phyloP scores from a whole-genome alignment of 1,139 yeast genomes.

The Taphrina populina region DNA sequence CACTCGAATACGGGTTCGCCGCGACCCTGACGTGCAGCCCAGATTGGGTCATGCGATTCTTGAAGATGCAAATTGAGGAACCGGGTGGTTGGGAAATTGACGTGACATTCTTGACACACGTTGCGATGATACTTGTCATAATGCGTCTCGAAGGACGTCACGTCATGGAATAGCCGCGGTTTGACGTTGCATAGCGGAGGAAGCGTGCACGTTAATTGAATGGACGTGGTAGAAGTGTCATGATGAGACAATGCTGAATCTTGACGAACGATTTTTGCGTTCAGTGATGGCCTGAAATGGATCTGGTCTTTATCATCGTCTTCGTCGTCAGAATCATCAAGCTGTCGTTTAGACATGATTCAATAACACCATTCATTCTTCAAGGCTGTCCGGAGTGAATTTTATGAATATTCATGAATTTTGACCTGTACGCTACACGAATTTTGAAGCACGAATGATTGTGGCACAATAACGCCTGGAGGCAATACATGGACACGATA shows the following conservation, averaged over 20 bases:
- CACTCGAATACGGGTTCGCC: constrained; percentile 43
- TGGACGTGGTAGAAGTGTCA: too few species aligned
- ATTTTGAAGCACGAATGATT: too few species aligned
- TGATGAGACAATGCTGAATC: too few species aligned
- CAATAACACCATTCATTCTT: too few species aligned
- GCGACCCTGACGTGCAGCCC: constrained; percentile 45
- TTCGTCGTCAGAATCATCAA: not conserved
- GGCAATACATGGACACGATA: too few species aligned
- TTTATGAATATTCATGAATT: too few species aligned
- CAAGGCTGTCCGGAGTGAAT: too few species aligned
- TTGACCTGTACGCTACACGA: too few species aligned
- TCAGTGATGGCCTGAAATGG: not conserved
- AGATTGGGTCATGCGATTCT: constrained; percentile 57
- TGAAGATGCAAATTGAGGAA: constrained; percentile 53
- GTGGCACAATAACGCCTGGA: too few species aligned
- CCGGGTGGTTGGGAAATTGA: constrained; percentile 49
- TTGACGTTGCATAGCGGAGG: constrained; percentile 39
- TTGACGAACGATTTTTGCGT: too few species aligned
- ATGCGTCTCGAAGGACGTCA: constrained; percentile 33
- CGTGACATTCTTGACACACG: constrained; percentile 51
- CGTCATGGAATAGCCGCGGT: constrained; percentile 37
- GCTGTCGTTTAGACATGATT: constrained; percentile 1
- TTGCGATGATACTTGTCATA: constrained; percentile 37
- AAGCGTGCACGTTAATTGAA: constrained; percentile 38
- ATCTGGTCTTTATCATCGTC: not conserved